Evolutionary conservation across 306 rosid species (phyloP).

Genomic region (Arachis stenosperma): DNA sequence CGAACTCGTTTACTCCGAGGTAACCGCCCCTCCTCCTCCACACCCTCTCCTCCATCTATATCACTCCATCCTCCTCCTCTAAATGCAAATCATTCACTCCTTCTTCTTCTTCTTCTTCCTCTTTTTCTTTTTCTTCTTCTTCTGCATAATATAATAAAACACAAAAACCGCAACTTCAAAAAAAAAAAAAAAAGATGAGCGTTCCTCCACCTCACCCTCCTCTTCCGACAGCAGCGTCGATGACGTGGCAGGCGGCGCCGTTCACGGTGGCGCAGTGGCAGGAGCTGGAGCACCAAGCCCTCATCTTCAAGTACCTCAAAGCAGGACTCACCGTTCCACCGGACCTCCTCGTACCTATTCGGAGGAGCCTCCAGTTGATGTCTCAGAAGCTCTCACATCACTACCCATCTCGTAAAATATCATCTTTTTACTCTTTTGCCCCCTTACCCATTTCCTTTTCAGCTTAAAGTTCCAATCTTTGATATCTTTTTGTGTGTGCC

Average conservation of each 20-base stretch:
- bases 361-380: constrained; percentile 71
- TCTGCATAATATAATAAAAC: not conserved
- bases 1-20: constrained; percentile 39
- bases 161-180: not conserved
- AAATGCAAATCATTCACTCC: not conserved
- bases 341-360: constrained; percentile 82
- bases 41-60: constrained; percentile 20
- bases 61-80: not conserved
- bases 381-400: constrained; percentile 39
- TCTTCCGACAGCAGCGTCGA: constrained; percentile 10
- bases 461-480: constrained; percentile 1
- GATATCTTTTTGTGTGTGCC: not conserved
- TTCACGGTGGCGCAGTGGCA: constrained; percentile 91
- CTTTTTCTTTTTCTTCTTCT: not conserved
- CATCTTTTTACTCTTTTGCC: not conserved
- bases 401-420: constrained; percentile 59
- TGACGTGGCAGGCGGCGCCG: constrained; percentile 57
- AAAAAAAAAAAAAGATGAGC: constrained; percentile 36
- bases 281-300: constrained; percentile 88
- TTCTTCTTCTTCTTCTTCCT: not conserved
- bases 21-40: constrained; percentile 38
- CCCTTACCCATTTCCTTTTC: not conserved
- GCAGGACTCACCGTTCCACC: constrained; percentile 86
- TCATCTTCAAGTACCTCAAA: constrained; percentile 82
- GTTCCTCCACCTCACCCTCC: constrained; percentile 17